Evolutionary conservation across 2,329 filamentous ascomycete genomes (phyloP).

Genomic region (Aspergillus bombycis): DNA sequence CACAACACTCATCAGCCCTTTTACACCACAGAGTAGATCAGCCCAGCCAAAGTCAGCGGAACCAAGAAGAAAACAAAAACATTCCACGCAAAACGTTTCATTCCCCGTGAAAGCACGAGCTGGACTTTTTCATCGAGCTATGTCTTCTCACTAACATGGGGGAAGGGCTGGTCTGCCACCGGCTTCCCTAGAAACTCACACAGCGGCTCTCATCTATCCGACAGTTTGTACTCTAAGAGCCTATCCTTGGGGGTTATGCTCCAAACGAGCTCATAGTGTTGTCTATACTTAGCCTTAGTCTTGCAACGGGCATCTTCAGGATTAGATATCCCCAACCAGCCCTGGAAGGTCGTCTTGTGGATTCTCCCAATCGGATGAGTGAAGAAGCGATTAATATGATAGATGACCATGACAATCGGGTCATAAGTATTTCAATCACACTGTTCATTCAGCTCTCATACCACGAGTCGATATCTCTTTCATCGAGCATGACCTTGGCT

Average conservation of each 20-base stretch:
- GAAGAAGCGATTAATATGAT: constrained; percentile 4
- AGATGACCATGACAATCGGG: constrained; percentile 1
- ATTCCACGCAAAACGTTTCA: neutral
- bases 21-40: neutral
- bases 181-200: constrained; percentile 32
- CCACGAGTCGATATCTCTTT: too few species aligned
- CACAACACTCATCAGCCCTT: too few species aligned
- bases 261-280: neutral
- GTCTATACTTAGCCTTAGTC: constrained; percentile 5
- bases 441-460: too few species aligned
- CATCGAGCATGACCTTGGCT: too few species aligned
- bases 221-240: constrained; percentile 29
- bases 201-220: constrained; percentile 50
- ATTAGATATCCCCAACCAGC: constrained; percentile 3
- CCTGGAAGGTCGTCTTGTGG: constrained; percentile 7
- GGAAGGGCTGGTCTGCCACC: constrained; percentile 15
- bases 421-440: neutral
- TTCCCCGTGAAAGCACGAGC: neutral
- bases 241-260: neutral
- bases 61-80: neutral
- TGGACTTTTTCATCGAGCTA: neutral
- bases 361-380: constrained; percentile 3
- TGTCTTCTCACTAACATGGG: constrained; percentile 13
- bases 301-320: neutral
- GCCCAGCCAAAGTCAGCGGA: neutral